Evolutionary conservation across 306 rosid species (phyloP), one percentile per base, ranked within the genome.

Genomic region (Corylus heterophylla): DNA sequence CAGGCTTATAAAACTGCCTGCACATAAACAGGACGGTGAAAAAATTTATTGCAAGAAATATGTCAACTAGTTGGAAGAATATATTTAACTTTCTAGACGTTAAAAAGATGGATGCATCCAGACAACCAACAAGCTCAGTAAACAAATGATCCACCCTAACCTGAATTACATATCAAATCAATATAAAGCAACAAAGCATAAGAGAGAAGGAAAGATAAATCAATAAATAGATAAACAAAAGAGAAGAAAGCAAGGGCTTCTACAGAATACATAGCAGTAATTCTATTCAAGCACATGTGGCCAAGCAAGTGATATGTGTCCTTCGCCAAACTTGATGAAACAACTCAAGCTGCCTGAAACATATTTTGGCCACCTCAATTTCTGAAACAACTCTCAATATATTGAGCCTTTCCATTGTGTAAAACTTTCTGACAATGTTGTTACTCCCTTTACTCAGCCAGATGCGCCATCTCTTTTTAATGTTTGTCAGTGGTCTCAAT

Each of bases 1-100:
- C 31, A 39, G 72, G n/a, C 25, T 68, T 42, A n/a, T 9, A 68
- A 18, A 42, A 44, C 49, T 14, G 45, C 16, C 25, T 42, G 51
- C 27, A 17, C 48, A 9, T 16, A 63, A 31, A 63, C 22, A 29
- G 69, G 29, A 42, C 4, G 27, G 42, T 4, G 11, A 39, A 39
- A 8, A 9, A 37, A 11, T 18, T 42, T 17, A 3, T 37, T 66
- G 71, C 25, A 37, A 66, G 12, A 27, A 68, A 68, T 8, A 42
- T 9, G 29, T 44, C 51, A 39, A n/a, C 51, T n/a, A 66, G 71
- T 37, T 35, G 71, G 72, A 68, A 68, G 16, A 42, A 68, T 68
- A 44, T 18, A 68, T 18, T n/a, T 10, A 68, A 68, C n/a, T 68
- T 68, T 1, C 27, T 12, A 17, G 8, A 18, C 35, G 3, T 64